Evolutionary conservation across 2,329 filamentous ascomycete species (phyloP).

Genomic region (Cadophora gregata): DNA sequence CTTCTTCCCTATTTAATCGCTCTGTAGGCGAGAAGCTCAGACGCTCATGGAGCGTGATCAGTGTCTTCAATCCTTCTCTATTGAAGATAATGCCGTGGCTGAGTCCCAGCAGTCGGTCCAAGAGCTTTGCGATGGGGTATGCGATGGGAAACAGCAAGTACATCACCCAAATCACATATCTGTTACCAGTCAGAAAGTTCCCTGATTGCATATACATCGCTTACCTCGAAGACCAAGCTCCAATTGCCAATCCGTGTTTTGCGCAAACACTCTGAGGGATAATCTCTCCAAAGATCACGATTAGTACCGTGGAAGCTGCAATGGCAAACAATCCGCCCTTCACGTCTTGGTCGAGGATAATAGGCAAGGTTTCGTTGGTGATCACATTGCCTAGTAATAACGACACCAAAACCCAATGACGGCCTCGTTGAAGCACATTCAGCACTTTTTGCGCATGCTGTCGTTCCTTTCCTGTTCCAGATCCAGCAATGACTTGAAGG

Average conservation of each 20-base stretch:
- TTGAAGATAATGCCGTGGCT: conserved; percentile 96
- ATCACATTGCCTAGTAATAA: conserved; percentile 93
- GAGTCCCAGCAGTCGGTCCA: conserved; percentile 88
- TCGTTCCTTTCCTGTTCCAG: conserved; percentile 78
- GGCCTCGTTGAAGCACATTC: conserved; percentile 79
- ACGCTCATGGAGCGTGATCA: conserved; percentile 78
- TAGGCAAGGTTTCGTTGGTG: conserved; percentile 92
- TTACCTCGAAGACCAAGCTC: conserved; percentile 62
- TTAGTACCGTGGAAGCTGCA: conserved; percentile 31
- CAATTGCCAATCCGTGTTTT: conserved; percentile 90
- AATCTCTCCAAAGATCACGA: conserved; percentile 95
- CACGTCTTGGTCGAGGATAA: conserved; percentile 88
- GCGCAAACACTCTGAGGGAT: conserved; percentile 95
- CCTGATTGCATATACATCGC: background rate
- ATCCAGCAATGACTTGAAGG: conserved; percentile 86
- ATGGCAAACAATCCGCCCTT: conserved; percentile 77
- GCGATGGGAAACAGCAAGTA: conserved; percentile 86
- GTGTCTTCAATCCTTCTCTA: conserved; percentile 91
- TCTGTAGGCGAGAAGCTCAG: conserved; percentile 53
- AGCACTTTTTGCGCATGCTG: conserved; percentile 83
- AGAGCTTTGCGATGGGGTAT: conserved; percentile 91
- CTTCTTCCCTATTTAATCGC: conserved; percentile 90
- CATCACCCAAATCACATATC: conserved; percentile 78
- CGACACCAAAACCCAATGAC: conserved; percentile 97
- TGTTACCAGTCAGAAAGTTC: conserved; percentile 7